Conservation (phyloP, 371 early-diverging fungal species). For the Mortierella sp. region DNA sequence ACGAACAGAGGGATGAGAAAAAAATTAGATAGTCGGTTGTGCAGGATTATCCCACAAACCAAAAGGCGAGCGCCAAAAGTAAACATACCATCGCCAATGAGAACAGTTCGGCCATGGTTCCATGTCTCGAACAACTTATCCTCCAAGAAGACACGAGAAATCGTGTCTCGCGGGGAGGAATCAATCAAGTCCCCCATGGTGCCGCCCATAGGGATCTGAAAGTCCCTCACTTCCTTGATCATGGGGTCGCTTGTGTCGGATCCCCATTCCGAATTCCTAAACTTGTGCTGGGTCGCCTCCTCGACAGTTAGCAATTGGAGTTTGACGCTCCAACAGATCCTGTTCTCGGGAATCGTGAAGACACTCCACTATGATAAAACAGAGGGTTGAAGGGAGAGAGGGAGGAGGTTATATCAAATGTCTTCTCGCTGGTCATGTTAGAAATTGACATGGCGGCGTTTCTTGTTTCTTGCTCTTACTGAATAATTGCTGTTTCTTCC, state of each 20-base stretch:
- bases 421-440: too few species aligned
- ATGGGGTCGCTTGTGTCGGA: slow-evolving; percentile 18
- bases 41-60: not conserved
- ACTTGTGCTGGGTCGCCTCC: not conserved
- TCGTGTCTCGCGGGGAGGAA: slow-evolving; percentile 16
- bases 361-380: slow-evolving; percentile 15
- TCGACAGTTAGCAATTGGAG: not conserved
- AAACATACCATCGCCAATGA: slow-evolving; percentile 13
- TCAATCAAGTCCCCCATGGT: slow-evolving; percentile 19
- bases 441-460: too few species aligned
- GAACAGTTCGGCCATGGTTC: slow-evolving; percentile 12
- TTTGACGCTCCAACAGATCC: slow-evolving; percentile 7
- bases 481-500: too few species aligned
- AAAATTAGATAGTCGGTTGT: not conserved
- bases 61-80: not conserved
- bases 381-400: too few species aligned
- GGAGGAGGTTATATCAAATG: too few species aligned
- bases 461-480: too few species aligned
- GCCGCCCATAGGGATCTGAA: slow-evolving; percentile 8
- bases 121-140: slow-evolving; percentile 18
- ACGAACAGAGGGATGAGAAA: too few species aligned
- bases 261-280: slow-evolving; percentile 14
- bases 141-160: slow-evolving; percentile 16
- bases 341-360: slow-evolving; percentile 10
- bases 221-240: slow-evolving; percentile 22